Conservation (phyloP, 176 grass and related monocot species). For the Stipa capillata region DNA sequence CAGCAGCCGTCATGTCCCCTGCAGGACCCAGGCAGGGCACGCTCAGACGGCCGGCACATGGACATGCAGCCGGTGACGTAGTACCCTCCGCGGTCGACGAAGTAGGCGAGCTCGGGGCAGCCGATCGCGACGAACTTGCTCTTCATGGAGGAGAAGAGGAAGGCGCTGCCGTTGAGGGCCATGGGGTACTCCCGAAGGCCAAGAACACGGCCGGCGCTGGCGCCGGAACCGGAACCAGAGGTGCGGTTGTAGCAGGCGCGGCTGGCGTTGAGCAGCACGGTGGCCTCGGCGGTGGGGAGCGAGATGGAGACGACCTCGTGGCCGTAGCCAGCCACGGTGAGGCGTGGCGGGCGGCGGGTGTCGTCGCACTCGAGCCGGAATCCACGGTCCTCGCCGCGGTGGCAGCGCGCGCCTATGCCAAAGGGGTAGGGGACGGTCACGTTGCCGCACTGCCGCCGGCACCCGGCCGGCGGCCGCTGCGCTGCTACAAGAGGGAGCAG, state of each 20-base stretch:
- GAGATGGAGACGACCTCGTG: conserved; percentile 43
- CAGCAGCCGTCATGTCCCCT: conserved; percentile 49
- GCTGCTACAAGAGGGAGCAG: background rate
- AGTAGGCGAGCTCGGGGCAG: conserved; percentile 37
- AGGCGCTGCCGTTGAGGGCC: conserved; percentile 7
- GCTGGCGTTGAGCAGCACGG: conserved; percentile 15
- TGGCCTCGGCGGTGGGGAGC: conserved; percentile 8
- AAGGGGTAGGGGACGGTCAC: conserved; percentile 54
- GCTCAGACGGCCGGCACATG: conserved; percentile 11
- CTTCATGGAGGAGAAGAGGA: conserved; percentile 34
- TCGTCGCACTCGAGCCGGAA: conserved; percentile 43
- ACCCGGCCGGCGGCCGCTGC: conserved; percentile 26
- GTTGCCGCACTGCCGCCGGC: conserved; percentile 42
- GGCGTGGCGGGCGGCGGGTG: conserved; percentile 16
- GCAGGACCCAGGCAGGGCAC: conserved; percentile 27
- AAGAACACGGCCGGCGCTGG: background rate
- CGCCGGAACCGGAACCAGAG: background rate
- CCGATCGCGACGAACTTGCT: conserved; percentile 49
- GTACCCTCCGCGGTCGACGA: conserved; percentile 13
- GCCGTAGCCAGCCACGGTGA: background rate
- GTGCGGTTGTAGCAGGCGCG: conserved; percentile 36
- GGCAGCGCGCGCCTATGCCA: conserved; percentile 37
- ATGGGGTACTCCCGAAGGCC: background rate
- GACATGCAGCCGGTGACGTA: conserved; percentile 53
- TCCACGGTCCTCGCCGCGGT: background rate